Evolutionary conservation across 2,329 filamentous ascomycete genomes (phyloP), one percentile per base, ranked within the genome.

Genomic region (Phaeoacremonium minimum): DNA sequence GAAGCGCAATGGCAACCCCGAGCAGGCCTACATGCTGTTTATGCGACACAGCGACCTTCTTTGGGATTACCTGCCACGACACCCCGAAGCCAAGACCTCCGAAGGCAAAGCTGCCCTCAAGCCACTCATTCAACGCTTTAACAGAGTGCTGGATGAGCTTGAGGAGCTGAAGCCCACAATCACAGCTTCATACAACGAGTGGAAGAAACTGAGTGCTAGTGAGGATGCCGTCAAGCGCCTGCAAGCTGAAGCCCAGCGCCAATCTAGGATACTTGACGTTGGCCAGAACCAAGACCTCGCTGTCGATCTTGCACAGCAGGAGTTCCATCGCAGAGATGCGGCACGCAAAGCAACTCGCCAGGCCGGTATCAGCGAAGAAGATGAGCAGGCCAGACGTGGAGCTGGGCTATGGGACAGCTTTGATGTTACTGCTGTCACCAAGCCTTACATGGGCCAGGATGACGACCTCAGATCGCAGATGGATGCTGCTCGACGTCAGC

Each of bases 11-110:
- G 83, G 84, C 51, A 90, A 96, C 61, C 80, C 88, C 46, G 80
- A 89, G 50, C 85, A 93, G 54, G 87, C 91, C 5, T 98, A 95
- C 59, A 75, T 96, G 37, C 80, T 97, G 41, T 77, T 95, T n/a
- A 87, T 93, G 56, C 82, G 93, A 48, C 89, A 95, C 63, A 88
- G 88, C 8, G 75, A 83, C 36, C 79, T 98, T n/a, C 77, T 95
- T 16, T 67, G 95, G 18, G 77, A 87, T 6, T 75, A 84, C 36
- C 70, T 98, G 7, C 73, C 77, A 1, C 73, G 67, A 2, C 93
- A 97, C 50, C 89, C 91, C 2, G 80, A 93, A 38, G 78, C 78
- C 31, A 83, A 77, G 47, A 73, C 79, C 7, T 72, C 77, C 8
- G 77, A 83, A 22, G 81, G 79, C 7, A 77, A 77, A 31, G 77